These are phyloP conservation scores for Aspergillus thermomutatus DNA, from an alignment of 2,329 filamentous ascomycete genomes.

Conservation along the genomic window DNA sequence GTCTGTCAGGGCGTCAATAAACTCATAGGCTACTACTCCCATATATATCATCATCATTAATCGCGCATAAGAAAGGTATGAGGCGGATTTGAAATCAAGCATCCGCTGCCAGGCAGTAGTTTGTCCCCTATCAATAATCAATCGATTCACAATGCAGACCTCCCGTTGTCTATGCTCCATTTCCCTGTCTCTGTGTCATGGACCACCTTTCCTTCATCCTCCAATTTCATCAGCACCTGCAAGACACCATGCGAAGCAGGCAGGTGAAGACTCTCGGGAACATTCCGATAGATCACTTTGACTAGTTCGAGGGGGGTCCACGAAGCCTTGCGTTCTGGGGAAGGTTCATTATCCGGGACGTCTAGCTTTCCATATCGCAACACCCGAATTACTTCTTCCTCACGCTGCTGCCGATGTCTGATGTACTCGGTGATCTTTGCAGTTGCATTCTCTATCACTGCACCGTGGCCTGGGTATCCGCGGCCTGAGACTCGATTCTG, in stretches of 20 bases:
- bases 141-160: conserved; percentile 28
- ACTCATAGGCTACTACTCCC: not conserved
- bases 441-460: conserved; percentile 69
- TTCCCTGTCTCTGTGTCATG: conserved; percentile 26
- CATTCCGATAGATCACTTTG: conserved; percentile 78
- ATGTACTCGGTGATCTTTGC: conserved; percentile 79
- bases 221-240: conserved; percentile 77
- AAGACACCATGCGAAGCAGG: conserved; percentile 73
- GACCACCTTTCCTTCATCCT: conserved; percentile 66
- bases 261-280: conserved; percentile 69
- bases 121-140: not conserved
- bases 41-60: not conserved
- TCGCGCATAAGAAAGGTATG: not conserved
- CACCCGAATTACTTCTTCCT: conserved; percentile 70
- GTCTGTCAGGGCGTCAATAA: too few species aligned
- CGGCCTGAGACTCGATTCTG: conserved; percentile 55
- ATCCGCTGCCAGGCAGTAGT: not conserved
- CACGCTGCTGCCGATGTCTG: conserved; percentile 71
- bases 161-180: conserved; percentile 29
- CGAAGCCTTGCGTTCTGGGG: conserved; percentile 33
- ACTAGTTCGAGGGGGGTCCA: conserved; percentile 80
- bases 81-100: not conserved
- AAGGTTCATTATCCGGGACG: conserved; percentile 27
- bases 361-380: conserved; percentile 48
- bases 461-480: conserved; percentile 86